A percentile compares a stretch with the other conserved stretches of the same genome.
These are phyloP conservation scores for Sporothrix dimorphospora DNA, from an alignment of 2,329 filamentous ascomycete genomes.

Conservation along the genomic window DNA sequence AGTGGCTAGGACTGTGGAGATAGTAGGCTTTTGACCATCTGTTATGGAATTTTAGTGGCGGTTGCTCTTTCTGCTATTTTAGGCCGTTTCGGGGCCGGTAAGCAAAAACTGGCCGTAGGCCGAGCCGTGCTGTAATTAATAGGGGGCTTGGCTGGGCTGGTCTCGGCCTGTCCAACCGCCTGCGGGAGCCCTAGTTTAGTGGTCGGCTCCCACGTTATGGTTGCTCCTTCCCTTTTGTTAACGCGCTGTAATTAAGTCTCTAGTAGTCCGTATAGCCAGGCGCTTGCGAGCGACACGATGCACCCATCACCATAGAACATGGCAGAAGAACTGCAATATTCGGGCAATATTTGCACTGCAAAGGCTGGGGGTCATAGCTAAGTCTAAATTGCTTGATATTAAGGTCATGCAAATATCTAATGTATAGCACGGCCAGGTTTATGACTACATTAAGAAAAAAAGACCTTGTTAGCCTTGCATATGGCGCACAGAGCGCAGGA, in stretches of 20 bases:
- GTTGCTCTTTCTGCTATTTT: neutral
- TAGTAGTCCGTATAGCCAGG: neutral
- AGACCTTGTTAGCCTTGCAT: neutral
- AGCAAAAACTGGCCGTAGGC: neutral
- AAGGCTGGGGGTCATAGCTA: too few relatives aligned
- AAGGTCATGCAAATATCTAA: neutral
- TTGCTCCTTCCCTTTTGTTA: neutral
- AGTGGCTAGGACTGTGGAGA: constrained; percentile 19
- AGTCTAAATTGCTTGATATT: constrained; percentile 10
- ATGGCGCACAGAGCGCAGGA: neutral
- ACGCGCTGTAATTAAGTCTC: neutral
- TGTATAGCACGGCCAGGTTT: neutral
- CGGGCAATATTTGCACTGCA: neutral
- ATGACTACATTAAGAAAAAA: neutral
- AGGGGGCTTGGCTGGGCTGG: neutral
- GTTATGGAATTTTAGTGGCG: neutral
- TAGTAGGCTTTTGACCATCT: neutral
- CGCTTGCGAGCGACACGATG: neutral
- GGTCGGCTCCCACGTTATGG: neutral
- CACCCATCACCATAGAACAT: neutral
- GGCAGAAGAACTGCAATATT: neutral
- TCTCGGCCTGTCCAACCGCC: too few relatives aligned
- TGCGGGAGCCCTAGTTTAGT: constrained; percentile 4
- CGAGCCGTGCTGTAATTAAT: neutral
- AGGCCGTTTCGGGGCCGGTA: neutral